Evolutionary conservation across 2,329 filamentous ascomycete genomes (phyloP), one percentile per base, ranked within the genome.

Genomic region (Sclerotinia spermophila): DNA sequence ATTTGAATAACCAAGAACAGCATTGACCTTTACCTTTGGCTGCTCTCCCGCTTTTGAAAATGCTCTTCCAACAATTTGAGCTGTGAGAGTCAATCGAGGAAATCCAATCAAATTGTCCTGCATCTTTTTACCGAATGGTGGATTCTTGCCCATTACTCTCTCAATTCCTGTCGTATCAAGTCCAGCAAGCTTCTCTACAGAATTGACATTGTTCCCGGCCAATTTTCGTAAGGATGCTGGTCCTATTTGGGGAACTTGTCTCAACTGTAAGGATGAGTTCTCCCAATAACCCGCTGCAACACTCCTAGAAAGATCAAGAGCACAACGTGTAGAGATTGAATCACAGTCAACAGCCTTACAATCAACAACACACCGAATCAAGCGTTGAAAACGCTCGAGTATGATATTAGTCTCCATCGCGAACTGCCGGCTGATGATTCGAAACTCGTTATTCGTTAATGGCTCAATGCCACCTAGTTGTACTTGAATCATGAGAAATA

Each of bases 191-290:
- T 87, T 86, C 56, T 90, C 86, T 8, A 98, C 88, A 7, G 84
- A 92, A 40, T 83, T 87, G 68, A 98, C 86, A 0, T 89, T 89
- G n/a, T 88, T 89, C 53, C 86, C 85, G 4, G 88, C 86, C 58
- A 98, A 85, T 78, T 92, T 96, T 51, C 90, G 86, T 73, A 92
- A 89, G n/a, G 87, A 86, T 1, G 90, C 92, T 6, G 88, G 83
- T 0, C 96, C 96, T 72, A 98, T 87, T 3, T 89, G 87, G 0
- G 92, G 88, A 2, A 99, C 85, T 79, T 98, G 95, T 72, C 91
- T 91, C 77, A 99, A 86, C 75, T 97, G 92, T 33, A 91, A 84
- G 0, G 92, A 87, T 2, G 89, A 92, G 45, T 91, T 89, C 77
- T 99, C 96, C 96, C 94, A 80, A 1, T 85, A 84, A 1, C 86